Base-by-base conservation (phyloP, 768 basidiomycete species). In the Galerina marginata region DNA sequence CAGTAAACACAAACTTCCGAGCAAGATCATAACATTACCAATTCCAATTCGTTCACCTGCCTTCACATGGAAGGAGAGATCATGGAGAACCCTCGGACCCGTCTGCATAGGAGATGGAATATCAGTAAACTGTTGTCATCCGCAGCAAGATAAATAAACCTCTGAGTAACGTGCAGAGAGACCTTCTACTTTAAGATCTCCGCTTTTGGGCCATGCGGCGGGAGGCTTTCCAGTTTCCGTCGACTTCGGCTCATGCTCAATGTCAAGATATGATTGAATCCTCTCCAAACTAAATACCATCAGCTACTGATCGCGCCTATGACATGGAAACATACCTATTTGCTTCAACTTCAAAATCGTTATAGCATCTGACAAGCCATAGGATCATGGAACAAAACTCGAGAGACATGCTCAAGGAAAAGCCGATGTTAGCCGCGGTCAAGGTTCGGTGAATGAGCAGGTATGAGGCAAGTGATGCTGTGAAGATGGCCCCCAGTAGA, bases 151-250 rank as follows among this genome's bases (percentile, higher is more conserved):
- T 43, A 47, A 29, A 25, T 9, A 25, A 4, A 25, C 15, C 36
- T 26, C 61, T 11, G 86, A 83, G 68, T 89, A 89, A 40, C 77
- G 74, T 16, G 87, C 87, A 7, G 80, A 83, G 2, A 89, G 73
- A 29, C 81, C 80, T 53, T 87, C 81, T 2, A 85, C 82, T 2
- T 75, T 72, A 36, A 90, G 76, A 23, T 80, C 74, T 9, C 88
- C 88, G 15, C 81, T 83, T 3, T 82, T 75, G 0, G 89, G 88
- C 88, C 89, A 91, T 56, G 86, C 80, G 0, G 88, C 88, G 0
- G 89, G 87, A 1, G 88, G 89, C 26, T 75, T 73, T 15, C 83
- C 83, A 6, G 69, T 65, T 14, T 69, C 59, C 0, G 76, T 76
- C 0, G 77, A 59, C 59, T 75, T 72, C 2, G 79, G 79, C 67